These are phyloP conservation scores for Colletotrichum noveboracense DNA, from an alignment of 2,329 filamentous ascomycete genomes.

Conservation along the genomic window DNA sequence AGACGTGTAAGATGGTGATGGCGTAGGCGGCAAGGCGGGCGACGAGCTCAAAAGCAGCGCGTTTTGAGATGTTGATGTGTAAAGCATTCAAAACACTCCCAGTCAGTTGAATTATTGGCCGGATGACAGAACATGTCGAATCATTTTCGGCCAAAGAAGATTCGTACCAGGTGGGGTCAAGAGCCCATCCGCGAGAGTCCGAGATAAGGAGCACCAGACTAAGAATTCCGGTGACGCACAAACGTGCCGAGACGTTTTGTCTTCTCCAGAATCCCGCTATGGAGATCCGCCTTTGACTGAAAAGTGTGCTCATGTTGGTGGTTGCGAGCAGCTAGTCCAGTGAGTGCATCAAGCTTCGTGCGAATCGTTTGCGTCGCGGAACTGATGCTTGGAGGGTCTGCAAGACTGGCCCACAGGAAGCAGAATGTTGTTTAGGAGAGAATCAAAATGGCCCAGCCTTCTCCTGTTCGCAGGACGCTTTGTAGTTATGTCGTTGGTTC, in stretches of 20 bases:
- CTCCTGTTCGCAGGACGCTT: not conserved
- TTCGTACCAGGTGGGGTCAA: not conserved
- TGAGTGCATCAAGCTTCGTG: not conserved
- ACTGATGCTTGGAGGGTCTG: not conserved
- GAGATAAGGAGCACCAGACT: not conserved
- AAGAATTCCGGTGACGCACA: not conserved
- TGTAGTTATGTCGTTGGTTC: not conserved
- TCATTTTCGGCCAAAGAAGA: not conserved
- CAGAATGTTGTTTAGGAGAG: not conserved
- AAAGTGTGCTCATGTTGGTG: not conserved
- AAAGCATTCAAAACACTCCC: not conserved
- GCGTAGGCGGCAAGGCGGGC: not conserved
- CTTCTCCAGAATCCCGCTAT: not conserved
- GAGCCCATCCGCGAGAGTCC: not conserved
- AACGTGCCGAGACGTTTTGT: not conserved
- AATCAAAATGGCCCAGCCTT: not conserved
- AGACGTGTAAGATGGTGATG: not conserved
- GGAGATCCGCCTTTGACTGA: not conserved
- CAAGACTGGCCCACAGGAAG: not conserved
- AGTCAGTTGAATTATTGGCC: constrained; percentile 23
- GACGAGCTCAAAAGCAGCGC: not conserved
- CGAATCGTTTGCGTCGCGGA: not conserved
- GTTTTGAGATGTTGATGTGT: not conserved
- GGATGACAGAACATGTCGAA: not conserved
- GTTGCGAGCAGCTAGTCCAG: not conserved